Percentiles rank a stretch among this genome's conserved stretches.
These are phyloP conservation scores for Neobulgaria alba DNA, from an alignment of 2,329 filamentous ascomycete genomes.

Conservation along the genomic window DNA sequence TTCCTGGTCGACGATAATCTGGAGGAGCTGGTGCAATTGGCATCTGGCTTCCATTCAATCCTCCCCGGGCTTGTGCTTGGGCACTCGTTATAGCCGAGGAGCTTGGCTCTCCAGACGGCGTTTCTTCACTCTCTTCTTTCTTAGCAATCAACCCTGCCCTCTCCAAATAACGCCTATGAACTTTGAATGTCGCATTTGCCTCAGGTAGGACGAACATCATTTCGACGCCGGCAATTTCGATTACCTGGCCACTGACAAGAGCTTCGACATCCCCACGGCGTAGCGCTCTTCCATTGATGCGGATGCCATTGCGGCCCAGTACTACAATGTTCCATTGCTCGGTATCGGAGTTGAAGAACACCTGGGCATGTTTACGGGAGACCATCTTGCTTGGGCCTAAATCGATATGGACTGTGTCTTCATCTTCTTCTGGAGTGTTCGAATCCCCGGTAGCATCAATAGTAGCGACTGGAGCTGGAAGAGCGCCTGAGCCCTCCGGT, in stretches of 20 bases:
- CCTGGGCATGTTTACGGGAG: conserved; percentile 67
- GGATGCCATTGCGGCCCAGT: conserved; percentile 85
- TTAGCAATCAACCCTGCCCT: conserved; percentile 47
- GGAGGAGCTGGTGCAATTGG: conserved; percentile 51
- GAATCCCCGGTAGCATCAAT: conserved; percentile 31
- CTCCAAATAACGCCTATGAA: conserved; percentile 61
- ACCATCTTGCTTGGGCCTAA: conserved; percentile 77
- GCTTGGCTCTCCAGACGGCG: conserved; percentile 11
- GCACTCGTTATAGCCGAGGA: conserved; percentile 6
- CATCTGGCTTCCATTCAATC: conserved; percentile 30
- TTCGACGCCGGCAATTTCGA: conserved; percentile 86
- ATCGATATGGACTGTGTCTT: conserved; percentile 65
- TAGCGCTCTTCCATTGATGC: conserved; percentile 66
- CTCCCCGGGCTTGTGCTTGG: conserved; percentile 8
- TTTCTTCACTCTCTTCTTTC: conserved; percentile 13
- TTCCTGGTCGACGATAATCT: conserved; percentile 52
- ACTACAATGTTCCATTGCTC: conserved; percentile 78
- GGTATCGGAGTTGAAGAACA: conserved; percentile 59
- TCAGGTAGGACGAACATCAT: conserved; percentile 98
- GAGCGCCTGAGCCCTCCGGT: conserved; percentile 37
- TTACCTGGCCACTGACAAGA: conserved; percentile 78
- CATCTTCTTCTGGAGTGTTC: conserved; percentile 15
- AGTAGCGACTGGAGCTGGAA: conserved; percentile 9
- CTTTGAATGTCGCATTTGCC: conserved; percentile 54
- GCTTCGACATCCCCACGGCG: conserved; percentile 55